Conservation (phyloP, 1,284 basidiomycete species). For the Cutaneotrichosporon daszewskae region DNA sequence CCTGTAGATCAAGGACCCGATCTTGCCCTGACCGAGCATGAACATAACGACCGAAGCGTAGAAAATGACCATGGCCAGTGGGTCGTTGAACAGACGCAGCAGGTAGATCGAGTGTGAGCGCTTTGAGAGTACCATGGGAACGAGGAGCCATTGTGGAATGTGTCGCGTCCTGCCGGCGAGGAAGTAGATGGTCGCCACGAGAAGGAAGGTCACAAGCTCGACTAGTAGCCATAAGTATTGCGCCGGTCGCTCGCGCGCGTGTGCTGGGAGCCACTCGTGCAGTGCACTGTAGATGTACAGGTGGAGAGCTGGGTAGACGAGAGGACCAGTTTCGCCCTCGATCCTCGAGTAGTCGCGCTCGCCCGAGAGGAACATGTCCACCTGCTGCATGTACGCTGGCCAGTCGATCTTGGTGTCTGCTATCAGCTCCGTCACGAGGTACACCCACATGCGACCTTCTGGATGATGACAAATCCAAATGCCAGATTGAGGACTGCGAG, state of each 20-base stretch:
- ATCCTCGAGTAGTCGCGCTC: conserved; percentile 82
- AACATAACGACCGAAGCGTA: conserved; percentile 49
- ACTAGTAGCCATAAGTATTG: conserved; percentile 73
- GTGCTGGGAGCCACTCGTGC: conserved; percentile 52
- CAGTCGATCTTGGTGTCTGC: conserved; percentile 98
- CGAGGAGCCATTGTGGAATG: conserved; percentile 68
- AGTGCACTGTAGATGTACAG: conserved; percentile 77
- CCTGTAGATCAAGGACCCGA: conserved; percentile 19
- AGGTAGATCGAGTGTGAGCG: conserved; percentile 89
- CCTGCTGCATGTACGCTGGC: conserved; percentile 57
- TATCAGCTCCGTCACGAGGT: background rate
- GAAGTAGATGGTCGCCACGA: conserved; percentile 65
- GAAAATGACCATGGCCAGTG: conserved; percentile 65
- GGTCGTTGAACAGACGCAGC: conserved; percentile 92
- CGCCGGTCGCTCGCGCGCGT: conserved; percentile 56
- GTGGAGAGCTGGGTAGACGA: conserved; percentile 95
- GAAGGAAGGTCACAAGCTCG: conserved; percentile 61
- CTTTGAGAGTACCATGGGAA: conserved; percentile 80
- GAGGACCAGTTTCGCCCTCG: conserved; percentile 82
- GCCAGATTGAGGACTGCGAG: conserved; percentile 66
- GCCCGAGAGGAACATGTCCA: conserved; percentile 70
- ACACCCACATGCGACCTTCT: conserved; percentile 68
- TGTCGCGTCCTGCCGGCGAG: conserved; percentile 49
- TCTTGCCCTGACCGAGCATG: conserved; percentile 56
- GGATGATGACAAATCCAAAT: conserved; percentile 70